A percentile compares a stretch with the other conserved stretches of the same genome.
phyloP scores from a whole-genome alignment of 805 yeast species.

The Hanseniaspora guilliermondii region DNA sequence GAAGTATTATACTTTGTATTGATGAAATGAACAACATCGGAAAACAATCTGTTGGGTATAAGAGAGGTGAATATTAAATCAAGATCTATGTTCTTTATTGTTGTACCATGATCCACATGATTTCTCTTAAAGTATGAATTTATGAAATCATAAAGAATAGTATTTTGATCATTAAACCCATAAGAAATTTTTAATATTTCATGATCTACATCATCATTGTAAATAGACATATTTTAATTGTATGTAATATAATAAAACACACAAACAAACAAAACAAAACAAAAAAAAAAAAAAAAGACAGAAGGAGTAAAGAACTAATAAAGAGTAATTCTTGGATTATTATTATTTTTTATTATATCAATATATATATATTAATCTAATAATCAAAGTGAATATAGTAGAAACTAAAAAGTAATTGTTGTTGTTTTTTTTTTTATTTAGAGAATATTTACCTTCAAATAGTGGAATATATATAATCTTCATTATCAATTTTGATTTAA shows the following conservation, averaged over 20 bases:
- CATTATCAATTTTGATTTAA: no score
- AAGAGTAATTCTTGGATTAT: no score
- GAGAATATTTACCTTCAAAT: no score
- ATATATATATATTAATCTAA: no score
- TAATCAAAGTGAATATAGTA: no score
- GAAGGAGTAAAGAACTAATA: no score
- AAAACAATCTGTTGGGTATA: slow-evolving; percentile 4
- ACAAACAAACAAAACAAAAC: neutral
- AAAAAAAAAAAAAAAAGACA: no score
- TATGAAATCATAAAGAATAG: neutral
- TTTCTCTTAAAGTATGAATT: neutral
- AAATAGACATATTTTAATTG: neutral
- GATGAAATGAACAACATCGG: neutral
- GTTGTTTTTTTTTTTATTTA: no score
- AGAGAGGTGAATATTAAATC: neutral
- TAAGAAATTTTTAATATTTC: neutral
- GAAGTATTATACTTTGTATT: neutral
- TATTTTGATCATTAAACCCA: neutral
- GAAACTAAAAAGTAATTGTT: no score
- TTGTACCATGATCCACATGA: neutral
- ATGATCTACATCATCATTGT: neutral
- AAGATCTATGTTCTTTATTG: neutral
- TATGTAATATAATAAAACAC: neutral
- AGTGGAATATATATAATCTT: no score
- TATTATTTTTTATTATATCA: no score